Base-by-base conservation (phyloP, 2,329 filamentous ascomycete species). In the Aureobasidium sp. region DNA sequence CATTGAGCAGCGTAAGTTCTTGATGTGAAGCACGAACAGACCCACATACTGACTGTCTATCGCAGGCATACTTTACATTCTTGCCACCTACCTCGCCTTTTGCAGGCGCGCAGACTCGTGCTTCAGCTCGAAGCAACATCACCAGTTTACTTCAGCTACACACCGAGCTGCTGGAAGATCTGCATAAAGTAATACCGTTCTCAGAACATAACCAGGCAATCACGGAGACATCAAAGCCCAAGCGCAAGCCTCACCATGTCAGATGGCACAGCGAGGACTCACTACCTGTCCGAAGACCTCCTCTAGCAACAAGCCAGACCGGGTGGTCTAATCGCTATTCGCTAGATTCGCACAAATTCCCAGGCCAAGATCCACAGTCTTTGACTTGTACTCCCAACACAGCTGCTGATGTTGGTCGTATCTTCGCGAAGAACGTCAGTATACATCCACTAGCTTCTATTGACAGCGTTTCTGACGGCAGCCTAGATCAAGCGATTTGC, bases 111-210 rank as follows among this genome's bases (percentile, higher is more conserved):
- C 70, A 68, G 52, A 69, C 69, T 26, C 65, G 71, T 55, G 57
- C 65, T 26, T 65, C 68, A n/a, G 67, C 70, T 9, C 69, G 71
- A 51, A 68, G 65, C 36, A 70, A 67, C 23, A 68, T 74, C 10
- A 85, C 87, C 32, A 87, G 90, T 62, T 90, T 97, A 63, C 80
- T 95, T 60, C 84, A 89, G 66, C 79, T 96, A 10, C 94, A 99
- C 69, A 90, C 96, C 70, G 85, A 88, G 63, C 84, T 97, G 27
- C 79, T 97, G 3, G 82, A 82, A 0, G 86, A 91, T 39, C 80
- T 97, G 39, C 88, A 91, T 68, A 80, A 80, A 17, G 82, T 81
- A 0, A 82, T 94, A 5, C 89, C 90, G 1, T 80, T 87, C 67
- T 88, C 88, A 1, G 77, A 80, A 44, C 74, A 74, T 62, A 76